phyloP scores from a whole-genome alignment of 2,329 filamentous ascomycete genomes.

The Fusarium coicis region DNA sequence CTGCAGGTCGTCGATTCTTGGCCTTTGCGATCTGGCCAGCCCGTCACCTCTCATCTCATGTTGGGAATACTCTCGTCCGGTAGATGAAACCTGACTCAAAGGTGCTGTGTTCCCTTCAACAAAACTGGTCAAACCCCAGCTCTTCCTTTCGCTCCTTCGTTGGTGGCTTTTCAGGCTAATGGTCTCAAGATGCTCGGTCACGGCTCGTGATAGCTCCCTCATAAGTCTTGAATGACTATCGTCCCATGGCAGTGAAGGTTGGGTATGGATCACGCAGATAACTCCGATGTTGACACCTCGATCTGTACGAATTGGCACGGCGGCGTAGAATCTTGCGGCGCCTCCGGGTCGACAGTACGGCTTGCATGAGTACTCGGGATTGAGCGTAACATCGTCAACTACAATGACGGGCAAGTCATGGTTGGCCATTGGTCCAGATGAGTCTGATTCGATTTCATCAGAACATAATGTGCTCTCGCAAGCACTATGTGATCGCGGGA shows the following conservation, averaged over 20 bases:
- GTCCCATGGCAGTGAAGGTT: conserved; percentile 33
- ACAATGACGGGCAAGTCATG: conserved; percentile 47
- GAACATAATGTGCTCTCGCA: conserved; percentile 45
- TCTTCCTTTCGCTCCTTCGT: conserved; percentile 51
- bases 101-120: conserved; percentile 48
- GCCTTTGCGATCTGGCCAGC: neutral
- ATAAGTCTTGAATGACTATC: conserved; percentile 42
- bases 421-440: neutral
- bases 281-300: conserved; percentile 57
- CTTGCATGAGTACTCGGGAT: conserved; percentile 46
- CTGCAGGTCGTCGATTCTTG: conserved; percentile 2
- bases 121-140: conserved; percentile 50
- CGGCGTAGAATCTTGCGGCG: conserved; percentile 52
- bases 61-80: neutral
- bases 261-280: conserved; percentile 46
- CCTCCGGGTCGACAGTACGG: conserved; percentile 40
- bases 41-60: neutral
- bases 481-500: conserved; percentile 44
- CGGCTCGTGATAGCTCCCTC: conserved; percentile 43
- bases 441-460: neutral
- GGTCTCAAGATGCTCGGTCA: conserved; percentile 52
- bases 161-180: conserved; percentile 43
- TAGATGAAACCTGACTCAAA: neutral
- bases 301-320: conserved; percentile 53
- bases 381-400: conserved; percentile 47